These are phyloP conservation scores for Pneumocystis oryctolagi DNA, from an alignment of 1,139 yeast genomes.

Conservation along the genomic window DNA sequence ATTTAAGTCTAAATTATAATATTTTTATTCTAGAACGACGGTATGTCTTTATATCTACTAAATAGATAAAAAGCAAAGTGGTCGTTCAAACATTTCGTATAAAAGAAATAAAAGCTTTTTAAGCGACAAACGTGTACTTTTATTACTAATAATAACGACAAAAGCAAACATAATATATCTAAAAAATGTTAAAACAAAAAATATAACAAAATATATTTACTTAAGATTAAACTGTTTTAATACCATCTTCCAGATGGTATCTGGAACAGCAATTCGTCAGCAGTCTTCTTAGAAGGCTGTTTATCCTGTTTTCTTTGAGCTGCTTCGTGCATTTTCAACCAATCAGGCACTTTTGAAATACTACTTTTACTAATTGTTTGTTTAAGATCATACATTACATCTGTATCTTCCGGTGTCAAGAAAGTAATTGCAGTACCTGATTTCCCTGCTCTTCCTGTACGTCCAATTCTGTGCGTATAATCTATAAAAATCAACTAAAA, in stretches of 20 bases:
- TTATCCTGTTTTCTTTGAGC: constrained; percentile 10
- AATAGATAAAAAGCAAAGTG: not conserved
- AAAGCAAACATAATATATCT: too few relatives aligned
- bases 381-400: constrained; percentile 38
- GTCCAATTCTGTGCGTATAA: constrained; percentile 83
- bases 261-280: not conserved
- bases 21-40: not conserved
- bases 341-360: constrained; percentile 37
- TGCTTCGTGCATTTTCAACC: constrained; percentile 29
- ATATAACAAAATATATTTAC: too few relatives aligned
- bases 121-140: too few relatives aligned
- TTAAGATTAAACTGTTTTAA: not conserved
- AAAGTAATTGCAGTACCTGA: constrained; percentile 64
- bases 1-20: not conserved
- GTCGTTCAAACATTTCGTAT: not conserved
- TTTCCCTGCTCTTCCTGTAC: constrained; percentile 92
- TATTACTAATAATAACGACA: too few relatives aligned
- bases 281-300: constrained; percentile 13
- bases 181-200: too few relatives aligned
- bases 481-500: constrained; percentile 24
- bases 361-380: constrained; percentile 36
- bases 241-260: not conserved
- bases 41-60: not conserved
- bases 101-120: too few relatives aligned
- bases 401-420: constrained; percentile 43